Evolutionary conservation across 345 rosid genomes (phyloP), one percentile per base, ranked within the genome.

Genomic region (Euphorbia tirucalli): DNA sequence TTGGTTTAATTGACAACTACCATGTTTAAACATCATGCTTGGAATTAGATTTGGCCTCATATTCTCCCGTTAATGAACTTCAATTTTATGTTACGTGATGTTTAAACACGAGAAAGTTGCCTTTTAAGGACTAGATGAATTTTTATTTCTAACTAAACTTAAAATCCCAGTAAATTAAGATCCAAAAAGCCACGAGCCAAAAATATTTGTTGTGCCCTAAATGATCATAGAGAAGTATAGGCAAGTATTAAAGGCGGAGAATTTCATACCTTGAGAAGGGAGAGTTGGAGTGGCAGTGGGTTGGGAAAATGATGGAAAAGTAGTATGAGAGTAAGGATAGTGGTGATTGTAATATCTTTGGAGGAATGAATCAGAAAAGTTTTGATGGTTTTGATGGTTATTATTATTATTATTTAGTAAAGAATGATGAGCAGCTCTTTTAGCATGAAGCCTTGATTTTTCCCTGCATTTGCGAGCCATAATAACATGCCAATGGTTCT

Each of bases 401-500:
- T 67, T 50, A 14, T 61, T 37, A 35, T 35, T 3, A 35, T 35
- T n/a, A n/a, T n/a, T n/a, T n/a, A n/a, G 39, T 39, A 68, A 19
- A 25, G 61, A 3, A 32, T 54, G 1, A 4, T 39, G 69, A 50
- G 64, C 50, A 50, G 54, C 39, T 68, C 57, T 62, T 55, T 69
- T 75, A 54, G 69, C 74, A 11, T 75, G 73, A 62, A 69, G 21
- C 22, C 52, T 54, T 35, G 69, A 75, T 57, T 69, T 81, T 76
- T 88, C 88, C 0, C 93, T 74, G 56, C 82, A 79, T 64, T 70
- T 82, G 69, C 97, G 82, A 9, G 97, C 98, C 97, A 92, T 94
- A 58, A 94, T 87, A 39, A 94, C 96, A 48, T 94, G 98, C 96
- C 96, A 94, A 44, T 94, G 98, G 78, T 94, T 94, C 92, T 94